A percentile compares a stretch with the other conserved stretches of the same genome.
phyloP scores from a whole-genome alignment of 2,329 filamentous ascomycete species.

The Scedosporium minutisporum region DNA sequence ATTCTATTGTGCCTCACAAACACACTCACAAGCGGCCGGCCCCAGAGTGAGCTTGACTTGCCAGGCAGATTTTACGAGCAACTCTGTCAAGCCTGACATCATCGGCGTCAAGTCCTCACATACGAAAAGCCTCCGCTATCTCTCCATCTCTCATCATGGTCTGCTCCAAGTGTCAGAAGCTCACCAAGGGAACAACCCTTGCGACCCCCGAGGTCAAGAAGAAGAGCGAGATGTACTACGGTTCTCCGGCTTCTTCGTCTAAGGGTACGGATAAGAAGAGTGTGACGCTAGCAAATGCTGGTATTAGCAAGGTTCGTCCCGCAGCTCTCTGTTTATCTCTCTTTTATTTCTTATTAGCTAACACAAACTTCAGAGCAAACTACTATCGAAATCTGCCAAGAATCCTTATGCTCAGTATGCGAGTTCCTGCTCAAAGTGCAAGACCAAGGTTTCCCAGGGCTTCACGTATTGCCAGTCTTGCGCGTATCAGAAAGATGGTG shows the following conservation, averaged over 20 bases:
- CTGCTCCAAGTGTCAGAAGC: constrained; percentile 54
- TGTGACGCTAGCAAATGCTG: constrained; percentile 46
- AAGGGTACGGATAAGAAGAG: constrained; percentile 30
- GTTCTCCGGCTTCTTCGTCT: constrained; percentile 40
- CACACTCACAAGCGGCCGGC: neutral
- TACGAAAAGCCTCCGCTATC: neutral
- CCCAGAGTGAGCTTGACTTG: neutral
- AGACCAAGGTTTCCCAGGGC: constrained; percentile 53
- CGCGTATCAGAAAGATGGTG: constrained; percentile 52
- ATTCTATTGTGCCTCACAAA: neutral
- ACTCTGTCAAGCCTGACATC: neutral
- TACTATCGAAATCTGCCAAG: constrained; percentile 53
- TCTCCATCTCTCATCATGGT: constrained; percentile 36
- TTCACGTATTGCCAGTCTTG: constrained; percentile 52
- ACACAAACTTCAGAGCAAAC: constrained; percentile 42
- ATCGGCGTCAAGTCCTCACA: neutral
- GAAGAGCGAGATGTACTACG: constrained; percentile 58
- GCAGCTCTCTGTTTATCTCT: neutral
- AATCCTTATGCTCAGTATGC: constrained; percentile 58
- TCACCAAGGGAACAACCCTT: constrained; percentile 43
- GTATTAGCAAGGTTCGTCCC: constrained; percentile 44
- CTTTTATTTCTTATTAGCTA: neutral
- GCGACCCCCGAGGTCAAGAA: constrained; percentile 57
- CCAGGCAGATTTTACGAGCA: neutral
- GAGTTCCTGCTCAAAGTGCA: constrained; percentile 51